A percentile compares a stretch with the other conserved stretches of the same genome.
Evolutionary conservation across 225 moss, liverwort and hornwort genomes (phyloP).

Genomic region (Bryoerythrophyllum caledonicum): DNA sequence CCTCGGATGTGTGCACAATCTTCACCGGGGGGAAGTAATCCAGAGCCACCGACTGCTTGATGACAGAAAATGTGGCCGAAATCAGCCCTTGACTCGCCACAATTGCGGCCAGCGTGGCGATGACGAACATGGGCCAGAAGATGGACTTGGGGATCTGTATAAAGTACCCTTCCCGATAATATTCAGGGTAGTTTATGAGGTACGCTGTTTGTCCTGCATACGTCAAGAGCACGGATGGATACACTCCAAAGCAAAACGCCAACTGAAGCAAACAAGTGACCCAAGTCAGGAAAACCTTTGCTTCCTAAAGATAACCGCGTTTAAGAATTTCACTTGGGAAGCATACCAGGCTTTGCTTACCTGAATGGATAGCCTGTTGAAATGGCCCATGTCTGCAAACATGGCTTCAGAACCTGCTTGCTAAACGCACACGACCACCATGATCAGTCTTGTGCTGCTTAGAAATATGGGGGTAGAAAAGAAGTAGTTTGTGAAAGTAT

Average conservation of each 20-base stretch:
- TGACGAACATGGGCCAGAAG: constrained; percentile 77
- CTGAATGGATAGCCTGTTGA: constrained; percentile 82
- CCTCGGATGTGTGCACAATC: constrained; percentile 72
- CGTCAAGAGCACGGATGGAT: constrained; percentile 74
- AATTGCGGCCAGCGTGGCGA: constrained; percentile 75
- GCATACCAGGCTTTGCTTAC: constrained; percentile 33
- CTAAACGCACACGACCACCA: constrained; percentile 21
- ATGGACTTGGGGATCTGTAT: constrained; percentile 46
- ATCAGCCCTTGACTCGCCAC: constrained; percentile 89
- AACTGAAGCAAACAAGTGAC: constrained; percentile 33
- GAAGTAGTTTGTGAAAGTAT: neutral
- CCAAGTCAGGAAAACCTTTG: neutral
- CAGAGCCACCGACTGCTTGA: constrained; percentile 66
- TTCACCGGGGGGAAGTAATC: constrained; percentile 79
- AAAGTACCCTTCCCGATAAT: constrained; percentile 65
- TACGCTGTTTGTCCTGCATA: constrained; percentile 78
- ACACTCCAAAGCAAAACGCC: constrained; percentile 69
- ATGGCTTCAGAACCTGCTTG: constrained; percentile 84
- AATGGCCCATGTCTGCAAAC: constrained; percentile 94
- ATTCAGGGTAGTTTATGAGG: constrained; percentile 57
- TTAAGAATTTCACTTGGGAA: neutral
- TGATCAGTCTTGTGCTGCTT: constrained; percentile 1
- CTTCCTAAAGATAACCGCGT: neutral
- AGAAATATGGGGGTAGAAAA: neutral
- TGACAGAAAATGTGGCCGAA: constrained; percentile 76